phyloP scores from a whole-genome alignment of 805 yeast genomes.

The Wickerhamiella parazyma region DNA sequence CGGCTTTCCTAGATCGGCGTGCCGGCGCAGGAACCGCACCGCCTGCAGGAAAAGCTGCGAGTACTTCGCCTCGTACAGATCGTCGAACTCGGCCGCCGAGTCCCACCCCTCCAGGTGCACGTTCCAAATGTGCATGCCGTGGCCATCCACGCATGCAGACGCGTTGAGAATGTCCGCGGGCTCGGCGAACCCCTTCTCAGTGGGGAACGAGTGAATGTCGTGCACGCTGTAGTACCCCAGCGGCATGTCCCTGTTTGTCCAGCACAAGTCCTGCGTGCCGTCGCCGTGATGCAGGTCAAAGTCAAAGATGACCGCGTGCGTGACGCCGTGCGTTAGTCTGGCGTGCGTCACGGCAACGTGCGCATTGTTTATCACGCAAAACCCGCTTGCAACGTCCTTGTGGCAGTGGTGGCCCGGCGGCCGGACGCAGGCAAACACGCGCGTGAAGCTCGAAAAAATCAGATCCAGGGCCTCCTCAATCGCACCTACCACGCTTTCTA shows the following conservation, averaged over 20 bases:
- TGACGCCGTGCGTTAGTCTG: constrained; percentile 41
- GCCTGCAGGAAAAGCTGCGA: constrained; percentile 51
- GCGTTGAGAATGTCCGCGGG: constrained; percentile 60
- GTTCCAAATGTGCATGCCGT: constrained; percentile 71
- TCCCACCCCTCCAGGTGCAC: constrained; percentile 60
- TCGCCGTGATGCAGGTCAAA: constrained; percentile 84
- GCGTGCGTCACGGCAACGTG: constrained; percentile 76
- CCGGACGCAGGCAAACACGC: constrained; percentile 54
- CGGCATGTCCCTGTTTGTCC: constrained; percentile 32
- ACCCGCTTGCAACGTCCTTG: constrained; percentile 72
- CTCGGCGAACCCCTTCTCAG: constrained; percentile 65
- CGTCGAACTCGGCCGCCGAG: constrained; percentile 50
- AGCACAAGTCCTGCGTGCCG: constrained; percentile 76
- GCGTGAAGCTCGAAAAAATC: constrained; percentile 26
- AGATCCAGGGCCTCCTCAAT: constrained; percentile 57
- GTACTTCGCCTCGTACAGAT: constrained; percentile 47
- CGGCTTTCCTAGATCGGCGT: constrained; percentile 20
- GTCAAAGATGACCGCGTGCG: constrained; percentile 72
- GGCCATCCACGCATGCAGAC: constrained; percentile 63
- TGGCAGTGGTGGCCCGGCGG: constrained; percentile 88
- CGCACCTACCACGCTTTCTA: constrained; percentile 67
- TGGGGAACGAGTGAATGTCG: constrained; percentile 76
- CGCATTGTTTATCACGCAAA: constrained; percentile 68
- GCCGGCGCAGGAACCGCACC: constrained; percentile 18
- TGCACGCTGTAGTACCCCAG: constrained; percentile 76